Evolutionary conservation across 2,329 filamentous ascomycete species (phyloP).

Genomic region (Scedosporium boydii): DNA sequence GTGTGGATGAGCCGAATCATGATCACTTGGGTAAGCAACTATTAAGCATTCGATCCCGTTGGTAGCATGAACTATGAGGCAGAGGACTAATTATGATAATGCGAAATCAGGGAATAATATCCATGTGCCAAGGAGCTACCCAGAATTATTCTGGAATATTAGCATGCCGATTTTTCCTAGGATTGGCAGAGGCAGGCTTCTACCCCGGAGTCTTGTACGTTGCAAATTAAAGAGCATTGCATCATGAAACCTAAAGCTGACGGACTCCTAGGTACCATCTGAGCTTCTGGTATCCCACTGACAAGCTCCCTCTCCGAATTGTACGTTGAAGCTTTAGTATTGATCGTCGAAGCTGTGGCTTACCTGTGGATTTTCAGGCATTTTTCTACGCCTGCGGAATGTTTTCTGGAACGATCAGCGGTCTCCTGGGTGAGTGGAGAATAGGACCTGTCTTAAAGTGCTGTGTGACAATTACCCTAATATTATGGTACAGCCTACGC

Average conservation of each 20-base stretch:
- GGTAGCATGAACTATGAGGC: not conserved
- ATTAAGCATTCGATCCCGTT: too few relatives aligned
- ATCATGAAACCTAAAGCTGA: not conserved
- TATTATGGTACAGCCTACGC: conserved; percentile 13
- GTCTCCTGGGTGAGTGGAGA: conserved; percentile 12
- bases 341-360: not conserved
- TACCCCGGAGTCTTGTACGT: conserved; percentile 16
- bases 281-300: conserved; percentile 23
- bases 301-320: conserved; percentile 21
- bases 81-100: not conserved
- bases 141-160: conserved; percentile 17
- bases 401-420: conserved; percentile 22
- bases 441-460: too few relatives aligned
- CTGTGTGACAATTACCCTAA: too few relatives aligned
- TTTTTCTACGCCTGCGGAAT: conserved; percentile 23
- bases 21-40: conserved; percentile 14
- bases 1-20: conserved; percentile 18
- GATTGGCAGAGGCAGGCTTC: conserved; percentile 19
- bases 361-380: conserved; percentile 9
- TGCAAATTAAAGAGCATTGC: not conserved
- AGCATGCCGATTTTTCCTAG: conserved; percentile 17
- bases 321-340: conserved; percentile 3
- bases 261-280: conserved; percentile 11
- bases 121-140: conserved; percentile 15
- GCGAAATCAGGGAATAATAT: conserved; percentile 10